Conservation (phyloP, 2,329 filamentous ascomycete genomes). For the Paraphaeosphaeria minitans region DNA sequence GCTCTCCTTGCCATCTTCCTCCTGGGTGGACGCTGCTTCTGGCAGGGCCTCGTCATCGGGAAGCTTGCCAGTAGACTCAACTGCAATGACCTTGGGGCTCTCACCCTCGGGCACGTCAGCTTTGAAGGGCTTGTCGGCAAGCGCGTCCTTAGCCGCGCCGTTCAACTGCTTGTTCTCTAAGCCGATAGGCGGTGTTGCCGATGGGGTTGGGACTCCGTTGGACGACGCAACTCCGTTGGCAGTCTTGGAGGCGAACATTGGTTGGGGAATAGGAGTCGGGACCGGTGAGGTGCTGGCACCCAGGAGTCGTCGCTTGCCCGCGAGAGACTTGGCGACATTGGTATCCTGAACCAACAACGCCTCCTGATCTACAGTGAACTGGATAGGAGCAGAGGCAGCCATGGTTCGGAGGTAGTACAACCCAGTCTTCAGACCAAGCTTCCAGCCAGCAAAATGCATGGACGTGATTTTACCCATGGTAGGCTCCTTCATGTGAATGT, state of each 20-base stretch:
- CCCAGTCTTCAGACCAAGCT: slow-evolving; percentile 97
- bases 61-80: slow-evolving; percentile 66
- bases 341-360: slow-evolving; percentile 86
- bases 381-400: slow-evolving; percentile 94
- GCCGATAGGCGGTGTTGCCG: slow-evolving; percentile 66
- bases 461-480: slow-evolving; percentile 99
- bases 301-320: slow-evolving; percentile 67
- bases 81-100: slow-evolving; percentile 76
- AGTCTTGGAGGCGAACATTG: slow-evolving; percentile 67
- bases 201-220: slow-evolving; percentile 72
- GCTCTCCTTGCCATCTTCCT: slow-evolving; percentile 76
- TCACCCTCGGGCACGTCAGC: slow-evolving; percentile 78
- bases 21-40: slow-evolving; percentile 64
- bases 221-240: slow-evolving; percentile 43
- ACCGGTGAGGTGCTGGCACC: slow-evolving; percentile 51
- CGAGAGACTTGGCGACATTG: slow-evolving; percentile 69
- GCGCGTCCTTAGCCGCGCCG: slow-evolving; percentile 60
- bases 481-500: slow-evolving; percentile 99
- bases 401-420: slow-evolving; percentile 99
- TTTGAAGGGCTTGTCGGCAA: slow-evolving; percentile 71
- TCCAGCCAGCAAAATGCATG: slow-evolving; percentile 99
- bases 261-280: slow-evolving; percentile 67
- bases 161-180: slow-evolving; percentile 48
- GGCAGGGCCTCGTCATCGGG: slow-evolving; percentile 66
- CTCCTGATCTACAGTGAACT: slow-evolving; percentile 98